phyloP scores from a whole-genome alignment of 441 rosid genomes.

The Croton setiger region DNA sequence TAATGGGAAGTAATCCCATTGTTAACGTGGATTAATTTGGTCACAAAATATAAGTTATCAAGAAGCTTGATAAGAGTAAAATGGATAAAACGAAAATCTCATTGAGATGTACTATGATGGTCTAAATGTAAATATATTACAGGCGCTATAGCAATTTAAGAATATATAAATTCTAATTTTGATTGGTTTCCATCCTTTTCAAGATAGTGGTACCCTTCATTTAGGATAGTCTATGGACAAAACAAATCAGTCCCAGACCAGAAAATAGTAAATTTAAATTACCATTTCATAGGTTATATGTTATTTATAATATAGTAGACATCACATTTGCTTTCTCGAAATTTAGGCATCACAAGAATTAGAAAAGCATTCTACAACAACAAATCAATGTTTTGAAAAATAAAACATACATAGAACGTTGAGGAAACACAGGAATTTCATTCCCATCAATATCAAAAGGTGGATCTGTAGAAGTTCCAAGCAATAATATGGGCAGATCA shows the following conservation, averaged over 20 bases:
- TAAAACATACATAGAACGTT: slow-evolving; percentile 67
- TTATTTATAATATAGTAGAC: not conserved
- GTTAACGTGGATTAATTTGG: not conserved
- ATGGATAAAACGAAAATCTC: not conserved
- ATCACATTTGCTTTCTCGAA: not conserved
- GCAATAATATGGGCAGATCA: slow-evolving; percentile 76
- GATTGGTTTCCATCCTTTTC: not conserved
- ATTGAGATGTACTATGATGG: not conserved
- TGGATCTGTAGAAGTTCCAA: slow-evolving; percentile 66
- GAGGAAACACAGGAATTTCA: slow-evolving; percentile 57
- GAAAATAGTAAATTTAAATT: not conserved
- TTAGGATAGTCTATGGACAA: not conserved
- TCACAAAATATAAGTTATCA: not conserved
- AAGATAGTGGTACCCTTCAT: not conserved
- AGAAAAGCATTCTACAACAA: slow-evolving; percentile 13
- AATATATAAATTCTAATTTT: slow-evolving; percentile 6
- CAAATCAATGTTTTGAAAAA: slow-evolving; percentile 7
- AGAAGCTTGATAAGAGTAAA: not conserved
- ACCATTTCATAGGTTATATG: not conserved
- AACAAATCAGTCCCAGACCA: not conserved
- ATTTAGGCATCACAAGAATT: not conserved
- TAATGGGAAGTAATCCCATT: not conserved
- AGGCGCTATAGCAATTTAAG: slow-evolving; percentile 7
- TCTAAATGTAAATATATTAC: not conserved
- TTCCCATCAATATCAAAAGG: slow-evolving; percentile 52